Percentiles rank a stretch among this genome's conserved stretches.
Evolutionary conservation across 2,329 filamentous ascomycete genomes (phyloP).

Genomic region (Pseudogymnoascus sp.): DNA sequence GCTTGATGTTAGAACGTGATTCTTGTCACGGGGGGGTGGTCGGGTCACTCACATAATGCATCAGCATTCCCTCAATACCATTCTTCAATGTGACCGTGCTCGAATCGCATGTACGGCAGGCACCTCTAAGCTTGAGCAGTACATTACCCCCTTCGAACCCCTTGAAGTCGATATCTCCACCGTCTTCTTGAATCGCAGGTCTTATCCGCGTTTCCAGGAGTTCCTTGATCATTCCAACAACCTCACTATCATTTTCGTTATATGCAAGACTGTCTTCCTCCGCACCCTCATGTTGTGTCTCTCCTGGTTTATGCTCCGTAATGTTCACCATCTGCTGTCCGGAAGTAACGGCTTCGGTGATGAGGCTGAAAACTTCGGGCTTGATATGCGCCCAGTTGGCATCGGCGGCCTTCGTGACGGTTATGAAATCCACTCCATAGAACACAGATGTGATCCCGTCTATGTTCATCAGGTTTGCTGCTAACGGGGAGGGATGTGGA

Average conservation of each 20-base stretch:
- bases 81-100: slow-evolving; percentile 96
- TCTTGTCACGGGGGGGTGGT: not conserved
- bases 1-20: not conserved
- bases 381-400: slow-evolving; percentile 92
- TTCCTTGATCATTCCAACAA: slow-evolving; percentile 98
- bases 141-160: slow-evolving; percentile 84
- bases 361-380: slow-evolving; percentile 88
- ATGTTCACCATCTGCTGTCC: slow-evolving; percentile 74
- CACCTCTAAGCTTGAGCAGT: slow-evolving; percentile 78
- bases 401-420: slow-evolving; percentile 80
- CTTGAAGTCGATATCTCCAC: slow-evolving; percentile 91
- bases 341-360: slow-evolving; percentile 82
- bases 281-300: slow-evolving; percentile 37
- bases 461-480: slow-evolving; percentile 81
- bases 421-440: slow-evolving; percentile 93
- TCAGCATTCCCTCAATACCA: slow-evolving; percentile 96
- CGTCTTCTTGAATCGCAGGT: slow-evolving; percentile 94
- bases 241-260: slow-evolving; percentile 85
- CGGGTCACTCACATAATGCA: slow-evolving; percentile 69
- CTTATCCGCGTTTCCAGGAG: slow-evolving; percentile 89
- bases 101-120: slow-evolving; percentile 91
- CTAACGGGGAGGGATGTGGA: slow-evolving; percentile 83
- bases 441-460: slow-evolving; percentile 94
- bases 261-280: slow-evolving; percentile 67
- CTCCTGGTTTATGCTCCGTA: slow-evolving; percentile 50